Percentiles rank a stretch among this genome's conserved stretches.
phyloP scores from a whole-genome alignment of 2,329 filamentous ascomycete genomes.

The Phaeosphaeriaceae sp. region DNA sequence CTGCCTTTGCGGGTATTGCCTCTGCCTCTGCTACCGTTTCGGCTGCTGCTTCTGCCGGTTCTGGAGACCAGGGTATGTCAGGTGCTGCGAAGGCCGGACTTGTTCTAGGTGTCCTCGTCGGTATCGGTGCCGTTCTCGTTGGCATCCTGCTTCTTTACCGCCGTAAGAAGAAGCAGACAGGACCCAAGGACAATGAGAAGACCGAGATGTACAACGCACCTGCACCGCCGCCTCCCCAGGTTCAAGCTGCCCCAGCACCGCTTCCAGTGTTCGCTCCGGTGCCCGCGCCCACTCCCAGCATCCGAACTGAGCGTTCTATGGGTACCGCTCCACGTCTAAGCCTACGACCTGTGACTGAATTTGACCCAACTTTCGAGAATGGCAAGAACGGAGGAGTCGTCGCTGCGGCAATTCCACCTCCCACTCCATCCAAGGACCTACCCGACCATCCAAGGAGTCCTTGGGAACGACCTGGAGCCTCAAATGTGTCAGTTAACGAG shows the following conservation, averaged over 20 bases:
- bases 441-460: slow-evolving; percentile 38
- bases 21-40: slow-evolving; percentile 35
- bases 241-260: slow-evolving; percentile 12
- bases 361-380: slow-evolving; percentile 70
- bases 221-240: slow-evolving; percentile 35
- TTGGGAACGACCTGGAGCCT: slow-evolving; percentile 49
- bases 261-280: neutral
- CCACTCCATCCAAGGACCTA: slow-evolving; percentile 26
- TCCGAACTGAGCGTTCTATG: slow-evolving; percentile 53
- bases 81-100: slow-evolving; percentile 75
- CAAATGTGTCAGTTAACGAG: slow-evolving; percentile 51
- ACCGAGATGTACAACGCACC: slow-evolving; percentile 34
- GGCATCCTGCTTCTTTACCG: slow-evolving; percentile 75
- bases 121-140: slow-evolving; percentile 69
- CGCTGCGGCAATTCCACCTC: slow-evolving; percentile 35
- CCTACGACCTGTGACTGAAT: slow-evolving; percentile 82
- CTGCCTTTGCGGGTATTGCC: slow-evolving; percentile 22
- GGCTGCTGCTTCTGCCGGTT: slow-evolving; percentile 29
- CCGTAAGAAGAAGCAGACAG: slow-evolving; percentile 70
- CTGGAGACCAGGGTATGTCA: slow-evolving; percentile 49
- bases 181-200: slow-evolving; percentile 52
- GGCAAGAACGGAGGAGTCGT: slow-evolving; percentile 48
- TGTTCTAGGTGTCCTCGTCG: slow-evolving; percentile 78
- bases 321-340: slow-evolving; percentile 78
- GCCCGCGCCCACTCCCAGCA: slow-evolving; percentile 39